These are phyloP conservation scores for Earliella scabrosa DNA, from an alignment of 1,284 basidiomycete species.

Conservation along the genomic window DNA sequence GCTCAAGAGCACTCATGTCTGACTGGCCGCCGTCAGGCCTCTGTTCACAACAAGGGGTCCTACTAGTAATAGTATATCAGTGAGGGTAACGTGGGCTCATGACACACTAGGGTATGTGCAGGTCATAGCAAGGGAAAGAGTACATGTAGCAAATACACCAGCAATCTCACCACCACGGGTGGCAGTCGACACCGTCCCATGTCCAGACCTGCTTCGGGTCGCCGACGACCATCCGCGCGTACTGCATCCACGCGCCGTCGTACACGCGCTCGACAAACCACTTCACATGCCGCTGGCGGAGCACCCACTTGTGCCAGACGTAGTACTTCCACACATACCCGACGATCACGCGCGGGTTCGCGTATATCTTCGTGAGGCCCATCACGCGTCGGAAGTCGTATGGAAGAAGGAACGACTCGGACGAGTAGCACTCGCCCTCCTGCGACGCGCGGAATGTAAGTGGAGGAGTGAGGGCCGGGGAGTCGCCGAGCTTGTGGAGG, in stretches of 20 bases:
- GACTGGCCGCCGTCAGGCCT: too few species aligned
- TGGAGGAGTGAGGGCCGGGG: slow-evolving; percentile 41
- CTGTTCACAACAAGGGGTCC: too few species aligned
- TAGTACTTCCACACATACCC: slow-evolving; percentile 46
- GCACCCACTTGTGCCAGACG: slow-evolving; percentile 49
- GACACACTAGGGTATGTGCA: too few species aligned
- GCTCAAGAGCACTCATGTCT: too few species aligned
- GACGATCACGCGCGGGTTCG: slow-evolving; percentile 49
- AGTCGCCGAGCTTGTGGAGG: slow-evolving; percentile 31
- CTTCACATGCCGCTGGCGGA: slow-evolving; percentile 45
- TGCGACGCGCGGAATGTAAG: slow-evolving; percentile 49
- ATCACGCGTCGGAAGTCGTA: slow-evolving; percentile 59
- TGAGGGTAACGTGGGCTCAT: too few species aligned
- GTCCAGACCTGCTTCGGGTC: slow-evolving; percentile 35
- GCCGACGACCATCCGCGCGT: slow-evolving; percentile 43
- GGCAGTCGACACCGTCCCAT: slow-evolving; percentile 46
- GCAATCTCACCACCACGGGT: slow-evolving; percentile 41
- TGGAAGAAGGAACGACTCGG: slow-evolving; percentile 57
- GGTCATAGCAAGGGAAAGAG: too few species aligned
- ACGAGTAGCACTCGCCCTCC: slow-evolving; percentile 50
- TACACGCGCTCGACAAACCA: slow-evolving; percentile 49
- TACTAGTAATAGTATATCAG: too few species aligned
- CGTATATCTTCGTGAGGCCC: slow-evolving; percentile 43
- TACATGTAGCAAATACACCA: too few species aligned
- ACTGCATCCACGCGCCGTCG: slow-evolving; percentile 43